Conservation (phyloP, 805 yeast genomes). For the Schizosaccharomyces lindneri region DNA sequence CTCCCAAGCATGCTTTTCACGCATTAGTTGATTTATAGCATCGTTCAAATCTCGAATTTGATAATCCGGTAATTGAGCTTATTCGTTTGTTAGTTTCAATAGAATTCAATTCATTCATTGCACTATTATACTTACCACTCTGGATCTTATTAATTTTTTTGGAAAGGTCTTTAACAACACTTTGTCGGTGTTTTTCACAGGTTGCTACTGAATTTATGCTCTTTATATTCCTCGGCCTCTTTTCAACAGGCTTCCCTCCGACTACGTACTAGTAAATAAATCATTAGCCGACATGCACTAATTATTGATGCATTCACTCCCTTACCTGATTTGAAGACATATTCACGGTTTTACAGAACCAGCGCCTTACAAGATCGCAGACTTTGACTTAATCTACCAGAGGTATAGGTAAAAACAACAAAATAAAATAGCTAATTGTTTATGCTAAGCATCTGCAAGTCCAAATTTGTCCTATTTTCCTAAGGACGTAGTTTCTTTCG, state of each 20-base stretch:
- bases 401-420: too few relatives aligned
- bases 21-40: slow-evolving; percentile 35
- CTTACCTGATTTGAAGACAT: too few relatives aligned
- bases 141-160: slow-evolving; percentile 34
- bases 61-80: slow-evolving; percentile 24
- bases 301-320: too few relatives aligned
- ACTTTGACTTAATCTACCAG: too few relatives aligned
- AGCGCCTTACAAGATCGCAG: too few relatives aligned
- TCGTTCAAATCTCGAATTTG: slow-evolving; percentile 57
- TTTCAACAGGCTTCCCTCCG: background rate
- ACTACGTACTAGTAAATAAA: background rate
- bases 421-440: too few relatives aligned
- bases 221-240: background rate
- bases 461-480: too few relatives aligned
- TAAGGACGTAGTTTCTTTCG: too few relatives aligned
- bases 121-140: slow-evolving; percentile 18
- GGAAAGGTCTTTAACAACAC: slow-evolving; percentile 39
- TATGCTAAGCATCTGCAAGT: too few relatives aligned
- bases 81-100: background rate
- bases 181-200: slow-evolving; percentile 46
- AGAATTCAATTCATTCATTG: background rate
- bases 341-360: too few relatives aligned
- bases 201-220: slow-evolving; percentile 30
- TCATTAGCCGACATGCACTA: too few relatives aligned
- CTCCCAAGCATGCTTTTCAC: slow-evolving; percentile 61